Evolutionary conservation across 1,139 yeast species (phyloP), one percentile per base, ranked within the genome.

Genomic region (Diutina siamensis): DNA sequence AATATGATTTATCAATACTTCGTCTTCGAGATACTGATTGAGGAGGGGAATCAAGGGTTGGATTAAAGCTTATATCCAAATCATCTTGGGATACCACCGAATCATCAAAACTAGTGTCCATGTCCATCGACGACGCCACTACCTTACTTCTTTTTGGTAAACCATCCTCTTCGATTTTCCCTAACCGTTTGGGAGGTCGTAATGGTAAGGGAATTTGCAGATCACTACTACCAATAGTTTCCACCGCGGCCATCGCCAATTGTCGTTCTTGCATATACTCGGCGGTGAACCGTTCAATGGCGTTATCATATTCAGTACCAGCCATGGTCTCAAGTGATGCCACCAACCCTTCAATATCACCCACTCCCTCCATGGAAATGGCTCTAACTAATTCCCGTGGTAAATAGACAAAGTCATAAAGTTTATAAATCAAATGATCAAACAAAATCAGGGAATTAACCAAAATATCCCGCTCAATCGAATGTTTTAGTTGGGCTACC

Each of bases 401-500:
- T 35, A 59, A 46, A 45, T 52, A 59, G 36, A 53, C 53, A 48
- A 54, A 63, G 1, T 57, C 57, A 9, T 56, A 51, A 44, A 67
- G 49, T 40, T 65, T 63, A 22, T 60, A 57, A 2, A 68, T 56
- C 44, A 71, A 54, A 47, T 65, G 61, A 51, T 71, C 76, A 48
- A 65, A 68, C 28, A 78, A 59, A 7, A 76, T 62, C 0, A 83
- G 72, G 0, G 85, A 72, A 51, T 73, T 71, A 49, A 76, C 69
- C 35, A 80, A 57, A 8, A 80, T 67, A 41, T 80, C 80, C 45
- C 66, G 68, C 45, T 78, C 79, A 4, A 76, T 59, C 0, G 68
- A 60, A 22, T 73, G 75, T 36, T 67, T 68, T 36, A 80, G 56
- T 27, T 68, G 58, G 1, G 61, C 59, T 2, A 78, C 55, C 40